phyloP scores from a whole-genome alignment of 2,329 filamentous ascomycete genomes.

The Dothiorella sarmentorum region DNA sequence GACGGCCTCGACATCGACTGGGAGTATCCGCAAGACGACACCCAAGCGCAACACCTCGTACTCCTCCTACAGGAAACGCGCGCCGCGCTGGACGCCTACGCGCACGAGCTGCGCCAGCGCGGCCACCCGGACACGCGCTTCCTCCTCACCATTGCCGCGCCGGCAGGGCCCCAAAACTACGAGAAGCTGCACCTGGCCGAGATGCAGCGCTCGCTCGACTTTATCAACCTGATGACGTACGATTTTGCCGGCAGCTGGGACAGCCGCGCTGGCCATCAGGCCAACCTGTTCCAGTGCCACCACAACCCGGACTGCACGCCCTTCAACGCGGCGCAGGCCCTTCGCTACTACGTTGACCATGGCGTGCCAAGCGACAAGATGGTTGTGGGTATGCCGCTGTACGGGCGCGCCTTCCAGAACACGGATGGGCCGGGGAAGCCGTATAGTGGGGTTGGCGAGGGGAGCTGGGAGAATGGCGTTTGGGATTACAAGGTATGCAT shows the following conservation, averaged over 20 bases:
- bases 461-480: slow-evolving; percentile 79
- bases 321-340: slow-evolving; percentile 69
- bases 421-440: slow-evolving; percentile 70
- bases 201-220: slow-evolving; percentile 45
- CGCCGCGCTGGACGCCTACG: slow-evolving; percentile 40
- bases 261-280: slow-evolving; percentile 66
- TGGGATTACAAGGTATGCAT: slow-evolving; percentile 82
- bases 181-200: slow-evolving; percentile 39
- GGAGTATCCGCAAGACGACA: slow-evolving; percentile 43
- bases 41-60: slow-evolving; percentile 41
- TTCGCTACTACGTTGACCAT: slow-evolving; percentile 64
- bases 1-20: slow-evolving; percentile 49
- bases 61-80: slow-evolving; percentile 39
- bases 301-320: slow-evolving; percentile 65
- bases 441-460: slow-evolving; percentile 71
- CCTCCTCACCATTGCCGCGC: slow-evolving; percentile 44
- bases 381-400: slow-evolving; percentile 87
- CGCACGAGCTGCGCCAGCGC: slow-evolving; percentile 23
- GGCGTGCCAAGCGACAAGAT: slow-evolving; percentile 67
- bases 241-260: slow-evolving; percentile 77
- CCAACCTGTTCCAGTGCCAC: slow-evolving; percentile 66
- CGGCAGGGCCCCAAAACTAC: slow-evolving; percentile 44
- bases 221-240: slow-evolving; percentile 52
- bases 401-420: slow-evolving; percentile 78
- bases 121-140: slow-evolving; percentile 26